Conservation (phyloP, 345 rosid species). For the Stellera chamaejasme region DNA sequence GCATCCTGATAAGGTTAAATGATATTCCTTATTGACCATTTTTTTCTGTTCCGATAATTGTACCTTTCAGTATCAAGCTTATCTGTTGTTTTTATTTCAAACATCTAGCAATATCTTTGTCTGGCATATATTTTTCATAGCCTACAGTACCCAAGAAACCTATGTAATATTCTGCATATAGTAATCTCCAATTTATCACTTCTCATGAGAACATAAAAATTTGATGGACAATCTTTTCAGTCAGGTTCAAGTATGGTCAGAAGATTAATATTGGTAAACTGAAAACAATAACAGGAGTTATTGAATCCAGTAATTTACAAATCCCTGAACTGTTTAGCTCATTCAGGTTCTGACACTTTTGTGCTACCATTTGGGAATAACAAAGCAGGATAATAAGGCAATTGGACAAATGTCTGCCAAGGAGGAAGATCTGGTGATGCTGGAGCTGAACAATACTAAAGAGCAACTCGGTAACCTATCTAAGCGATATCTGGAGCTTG, state of each 20-base stretch:
- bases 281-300: too few relatives aligned
- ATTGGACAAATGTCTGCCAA: slow-evolving; percentile 24
- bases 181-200: too few relatives aligned
- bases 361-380: not conserved
- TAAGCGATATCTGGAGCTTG: slow-evolving; percentile 64
- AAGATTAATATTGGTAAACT: too few relatives aligned
- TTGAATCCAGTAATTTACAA: too few relatives aligned
- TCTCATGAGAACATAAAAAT: too few relatives aligned
- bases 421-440: slow-evolving; percentile 30
- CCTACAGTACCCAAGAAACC: not conserved
- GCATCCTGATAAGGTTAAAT: slow-evolving; percentile 58
- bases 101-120: not conserved
- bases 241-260: too few relatives aligned
- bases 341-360: not conserved
- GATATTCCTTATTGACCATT: not conserved
- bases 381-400: slow-evolving; percentile 47
- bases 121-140: slow-evolving; percentile 4
- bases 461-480: slow-evolving; percentile 59
- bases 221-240: too few relatives aligned
- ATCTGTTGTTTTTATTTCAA: not conserved
- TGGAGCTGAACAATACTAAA: slow-evolving; percentile 63
- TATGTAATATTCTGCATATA: too few relatives aligned
- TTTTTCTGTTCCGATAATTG: not conserved
- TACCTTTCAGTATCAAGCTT: too few relatives aligned
- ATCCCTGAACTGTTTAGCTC: not conserved